phyloP scores from a whole-genome alignment of 2,329 filamentous ascomycete species.

The Pyrenochaeta sp. region DNA sequence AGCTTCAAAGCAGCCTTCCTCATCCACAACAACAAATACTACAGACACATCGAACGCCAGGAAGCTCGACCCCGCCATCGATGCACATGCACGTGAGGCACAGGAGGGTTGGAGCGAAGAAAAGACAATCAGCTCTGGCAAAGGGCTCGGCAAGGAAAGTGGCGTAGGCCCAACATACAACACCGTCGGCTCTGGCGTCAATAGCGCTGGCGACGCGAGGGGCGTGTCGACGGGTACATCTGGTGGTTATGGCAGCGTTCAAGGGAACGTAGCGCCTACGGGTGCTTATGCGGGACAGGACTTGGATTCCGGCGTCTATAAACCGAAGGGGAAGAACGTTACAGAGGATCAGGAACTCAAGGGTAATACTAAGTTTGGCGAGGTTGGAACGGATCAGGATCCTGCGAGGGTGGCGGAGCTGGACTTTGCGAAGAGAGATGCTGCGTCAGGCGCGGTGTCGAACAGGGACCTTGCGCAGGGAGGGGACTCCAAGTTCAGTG shows the following conservation, averaged over 20 bases:
- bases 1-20: slow-evolving; percentile 59
- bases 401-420: slow-evolving; percentile 60
- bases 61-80: slow-evolving; percentile 58
- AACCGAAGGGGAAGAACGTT: slow-evolving; percentile 63
- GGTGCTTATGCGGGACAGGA: slow-evolving; percentile 49
- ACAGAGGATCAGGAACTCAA: slow-evolving; percentile 51
- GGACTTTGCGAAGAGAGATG: slow-evolving; percentile 46
- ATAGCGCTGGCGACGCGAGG: slow-evolving; percentile 39
- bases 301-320: slow-evolving; percentile 40
- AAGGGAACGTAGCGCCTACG: slow-evolving; percentile 45
- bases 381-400: slow-evolving; percentile 65
- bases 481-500: slow-evolving; percentile 35
- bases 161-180: slow-evolving; percentile 49
- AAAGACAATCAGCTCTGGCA: slow-evolving; percentile 51
- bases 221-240: slow-evolving; percentile 36
- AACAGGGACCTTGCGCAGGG: slow-evolving; percentile 22
- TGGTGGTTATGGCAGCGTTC: slow-evolving; percentile 39
- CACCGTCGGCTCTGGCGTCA: slow-evolving; percentile 25
- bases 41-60: slow-evolving; percentile 64
- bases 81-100: slow-evolving; percentile 57
- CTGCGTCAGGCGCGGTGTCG: slow-evolving; percentile 38
- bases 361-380: slow-evolving; percentile 38
- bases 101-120: slow-evolving; percentile 51
- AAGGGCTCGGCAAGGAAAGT: slow-evolving; percentile 46
- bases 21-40: slow-evolving; percentile 64